Evolutionary conservation across 805 yeast genomes (phyloP), one percentile per base, ranked within the genome.

Genomic region (Ogataea nakhonphanomensis): DNA sequence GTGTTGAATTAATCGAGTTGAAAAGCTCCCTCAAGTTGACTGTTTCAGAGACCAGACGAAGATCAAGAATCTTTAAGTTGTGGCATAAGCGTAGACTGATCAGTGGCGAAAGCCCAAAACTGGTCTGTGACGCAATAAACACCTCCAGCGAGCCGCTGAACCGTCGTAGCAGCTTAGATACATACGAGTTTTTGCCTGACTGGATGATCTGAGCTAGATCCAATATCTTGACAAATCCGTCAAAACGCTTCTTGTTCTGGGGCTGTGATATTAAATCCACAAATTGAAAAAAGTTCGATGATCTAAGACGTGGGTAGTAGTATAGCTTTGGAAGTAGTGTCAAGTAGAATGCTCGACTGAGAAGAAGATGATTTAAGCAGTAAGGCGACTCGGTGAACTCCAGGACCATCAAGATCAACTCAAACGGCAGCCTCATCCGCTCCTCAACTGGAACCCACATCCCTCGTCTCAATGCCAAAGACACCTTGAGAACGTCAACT

Each of bases 121-220:
- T 84, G 24, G 97, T 82, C 58, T 91, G 98, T 3, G 98, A 96
- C 0, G 98, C 96, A 7, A 84, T 74, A 53, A 93, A 89, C 8
- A 71, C 66, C 47, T 79, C 75, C 35, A 93, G 65, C 27, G 70
- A 73, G 13, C 71, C 59, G 7, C 89, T 75, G 39, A 96, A 85
- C 29, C 96, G 71, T 53, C 95, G 76, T 40, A 93, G 66, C 6
- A 93, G 59, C 49, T 85, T 82, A 0, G 97, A 87, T 9, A 91
- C 88, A 59, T 72, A 84, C 5, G 97, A 91, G 62, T 89, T 93
- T 59, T 86, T 89, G 9, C 98, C 98, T 26, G 87, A 74, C 61
- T 93, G 98, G 45, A 89, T 79, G 34, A 90, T 87, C 31, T 76
- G 72, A 8, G 95, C 74, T 26, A 93, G 67, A 57, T 93, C 93